Evolutionary conservation across 371 early-diverging fungal genomes (phyloP).

Genomic region (Rhizopus arrhizus): DNA sequence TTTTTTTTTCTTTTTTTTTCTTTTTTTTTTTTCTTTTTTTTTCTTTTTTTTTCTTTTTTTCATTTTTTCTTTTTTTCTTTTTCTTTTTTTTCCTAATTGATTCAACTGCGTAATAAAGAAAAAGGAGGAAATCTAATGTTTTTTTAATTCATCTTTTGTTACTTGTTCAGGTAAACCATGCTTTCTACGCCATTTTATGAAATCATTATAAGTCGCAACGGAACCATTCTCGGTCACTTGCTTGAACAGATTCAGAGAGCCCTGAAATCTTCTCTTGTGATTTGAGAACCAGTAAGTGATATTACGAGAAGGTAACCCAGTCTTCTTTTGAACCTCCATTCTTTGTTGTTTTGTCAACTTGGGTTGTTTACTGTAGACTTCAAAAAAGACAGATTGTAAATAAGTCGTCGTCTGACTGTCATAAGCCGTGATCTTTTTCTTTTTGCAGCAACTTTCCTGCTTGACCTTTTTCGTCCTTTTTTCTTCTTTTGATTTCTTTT

Average conservation of each 20-base stretch:
- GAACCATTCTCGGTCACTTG: slow-evolving; percentile 6
- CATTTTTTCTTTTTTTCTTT: no score
- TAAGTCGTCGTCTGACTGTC: slow-evolving; percentile 20
- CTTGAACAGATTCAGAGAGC: slow-evolving; percentile 17
- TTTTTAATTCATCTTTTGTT: background rate
- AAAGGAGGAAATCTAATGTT: background rate
- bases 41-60: no score
- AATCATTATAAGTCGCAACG: slow-evolving; percentile 30
- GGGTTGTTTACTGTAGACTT: slow-evolving; percentile 16
- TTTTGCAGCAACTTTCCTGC: slow-evolving; percentile 1
- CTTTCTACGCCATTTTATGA: slow-evolving; percentile 24
- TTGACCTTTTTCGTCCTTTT: background rate
- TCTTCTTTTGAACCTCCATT: slow-evolving; percentile 25
- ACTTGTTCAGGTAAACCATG: slow-evolving; percentile 6
- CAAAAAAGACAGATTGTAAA: slow-evolving; percentile 28
- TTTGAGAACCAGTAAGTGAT: slow-evolving; percentile 56
- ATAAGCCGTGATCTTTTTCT: slow-evolving; percentile 20
- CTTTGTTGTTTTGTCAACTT: slow-evolving; percentile 40
- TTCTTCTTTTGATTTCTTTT: background rate
- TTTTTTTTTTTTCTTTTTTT: no score
- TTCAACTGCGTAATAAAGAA: background rate
- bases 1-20: no score
- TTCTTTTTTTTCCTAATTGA: no score
- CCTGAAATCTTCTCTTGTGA: slow-evolving; percentile 38
- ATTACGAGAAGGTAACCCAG: slow-evolving; percentile 40